phyloP scores from a whole-genome alignment of 2,329 filamentous ascomycete species.

The Colletotrichum sublineola region DNA sequence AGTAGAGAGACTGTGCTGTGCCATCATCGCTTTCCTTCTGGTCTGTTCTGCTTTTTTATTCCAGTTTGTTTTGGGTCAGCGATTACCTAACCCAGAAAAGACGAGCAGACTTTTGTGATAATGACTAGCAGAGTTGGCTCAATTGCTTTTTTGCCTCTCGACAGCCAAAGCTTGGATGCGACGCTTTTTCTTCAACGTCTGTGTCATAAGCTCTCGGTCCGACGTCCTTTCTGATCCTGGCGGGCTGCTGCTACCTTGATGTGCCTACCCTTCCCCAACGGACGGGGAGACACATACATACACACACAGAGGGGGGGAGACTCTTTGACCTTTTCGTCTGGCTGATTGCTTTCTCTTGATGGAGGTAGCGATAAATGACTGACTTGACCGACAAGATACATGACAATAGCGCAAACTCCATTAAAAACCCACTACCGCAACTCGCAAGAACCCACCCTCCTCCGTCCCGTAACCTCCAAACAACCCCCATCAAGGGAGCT shows the following conservation, averaged over 20 bases:
- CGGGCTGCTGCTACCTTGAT: neutral
- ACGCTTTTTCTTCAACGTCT: neutral
- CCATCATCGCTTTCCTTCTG: neutral
- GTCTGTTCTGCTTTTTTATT: neutral
- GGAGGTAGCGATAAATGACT: neutral
- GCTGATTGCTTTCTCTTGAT: neutral
- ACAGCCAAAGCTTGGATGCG: neutral
- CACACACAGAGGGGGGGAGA: too few species aligned
- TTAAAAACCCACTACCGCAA: slow-evolving; percentile 11
- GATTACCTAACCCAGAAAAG: neutral
- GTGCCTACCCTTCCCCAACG: neutral
- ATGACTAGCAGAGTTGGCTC: neutral
- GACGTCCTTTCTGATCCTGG: neutral
- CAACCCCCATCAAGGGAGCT: slow-evolving; percentile 31
- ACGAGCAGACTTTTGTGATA: neutral
- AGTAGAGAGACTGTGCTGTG: too few species aligned
- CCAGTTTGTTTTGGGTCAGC: neutral
- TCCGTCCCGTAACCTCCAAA: slow-evolving; percentile 12
- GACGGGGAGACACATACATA: too few species aligned
- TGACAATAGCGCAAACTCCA: neutral
- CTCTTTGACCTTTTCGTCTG: neutral
- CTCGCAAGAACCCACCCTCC: neutral
- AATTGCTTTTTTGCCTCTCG: neutral
- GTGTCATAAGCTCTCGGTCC: slow-evolving; percentile 1
- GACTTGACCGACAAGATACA: neutral